A percentile compares a stretch with the other conserved stretches of the same genome.
Conservation (phyloP, 2,329 filamentous ascomycete genomes). For the Pestalotiopsis sp. region DNA sequence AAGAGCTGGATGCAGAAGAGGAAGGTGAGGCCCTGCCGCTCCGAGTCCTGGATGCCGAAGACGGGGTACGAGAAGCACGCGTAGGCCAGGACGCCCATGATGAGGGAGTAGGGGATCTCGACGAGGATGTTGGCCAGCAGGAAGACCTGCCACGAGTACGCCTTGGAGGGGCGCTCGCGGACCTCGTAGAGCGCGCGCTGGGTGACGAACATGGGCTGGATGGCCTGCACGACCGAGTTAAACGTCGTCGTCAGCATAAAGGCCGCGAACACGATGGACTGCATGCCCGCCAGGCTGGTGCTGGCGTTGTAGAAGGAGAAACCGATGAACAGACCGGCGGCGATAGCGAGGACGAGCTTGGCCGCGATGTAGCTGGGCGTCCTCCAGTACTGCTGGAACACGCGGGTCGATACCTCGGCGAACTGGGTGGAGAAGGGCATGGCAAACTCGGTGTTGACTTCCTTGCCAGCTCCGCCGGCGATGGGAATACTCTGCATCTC, state of each 20-base stretch:
- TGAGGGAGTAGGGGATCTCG: constrained; percentile 71
- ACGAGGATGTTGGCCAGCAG: constrained; percentile 71
- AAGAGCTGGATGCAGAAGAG: constrained; percentile 68
- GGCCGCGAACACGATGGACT: constrained; percentile 73
- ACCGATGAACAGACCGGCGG: constrained; percentile 65
- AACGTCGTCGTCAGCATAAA: constrained; percentile 81
- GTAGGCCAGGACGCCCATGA: constrained; percentile 65
- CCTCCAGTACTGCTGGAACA: constrained; percentile 85
- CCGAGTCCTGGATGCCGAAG: constrained; percentile 45
- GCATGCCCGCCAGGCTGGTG: constrained; percentile 66
- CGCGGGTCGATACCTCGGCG: constrained; percentile 62
- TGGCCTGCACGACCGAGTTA: constrained; percentile 68
- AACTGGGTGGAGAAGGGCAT: constrained; percentile 72
- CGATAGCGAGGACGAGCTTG: constrained; percentile 61
- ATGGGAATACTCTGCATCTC: neutral
- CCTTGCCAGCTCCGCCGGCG: constrained; percentile 17
- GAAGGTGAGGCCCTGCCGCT: constrained; percentile 66
- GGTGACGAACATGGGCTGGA: constrained; percentile 76
- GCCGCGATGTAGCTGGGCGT: constrained; percentile 78
- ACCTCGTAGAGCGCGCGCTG: constrained; percentile 77
- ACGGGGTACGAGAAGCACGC: constrained; percentile 71
- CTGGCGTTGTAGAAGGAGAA: constrained; percentile 69
- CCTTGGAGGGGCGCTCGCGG: constrained; percentile 72
- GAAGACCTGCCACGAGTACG: constrained; percentile 77
- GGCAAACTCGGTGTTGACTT: constrained; percentile 68